phyloP scores from a whole-genome alignment of 257 asterid species.

The Solanum tarijense region DNA sequence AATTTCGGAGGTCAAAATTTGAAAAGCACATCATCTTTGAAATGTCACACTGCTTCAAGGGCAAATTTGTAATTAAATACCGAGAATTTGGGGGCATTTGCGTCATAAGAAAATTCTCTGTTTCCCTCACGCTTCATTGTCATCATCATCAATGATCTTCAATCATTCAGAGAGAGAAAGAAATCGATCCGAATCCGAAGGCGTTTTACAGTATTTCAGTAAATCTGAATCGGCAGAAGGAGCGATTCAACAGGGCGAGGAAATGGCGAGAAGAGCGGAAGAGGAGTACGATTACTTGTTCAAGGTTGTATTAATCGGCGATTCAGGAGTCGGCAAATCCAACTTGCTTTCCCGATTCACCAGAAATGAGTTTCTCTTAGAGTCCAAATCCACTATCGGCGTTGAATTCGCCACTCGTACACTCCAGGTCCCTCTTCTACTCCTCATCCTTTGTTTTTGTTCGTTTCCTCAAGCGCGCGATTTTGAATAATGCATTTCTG shows the following conservation, averaged over 20 bases:
- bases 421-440: conserved; percentile 8
- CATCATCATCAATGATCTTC: conserved; percentile 9
- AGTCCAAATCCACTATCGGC: conserved; percentile 45
- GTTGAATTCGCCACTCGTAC: conserved; percentile 50
- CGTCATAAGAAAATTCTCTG: conserved; percentile 4
- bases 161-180: neutral
- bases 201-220: neutral
- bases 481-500: neutral
- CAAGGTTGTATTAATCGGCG: conserved; percentile 38
- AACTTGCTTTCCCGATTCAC: conserved; percentile 38
- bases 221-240: neutral
- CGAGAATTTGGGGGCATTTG: conserved; percentile 4
- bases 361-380: conserved; percentile 36
- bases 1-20: neutral
- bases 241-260: conserved; percentile 10
- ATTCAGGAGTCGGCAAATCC: conserved; percentile 40
- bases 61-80: neutral
- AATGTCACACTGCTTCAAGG: neutral
- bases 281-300: conserved; percentile 46
- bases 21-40: neutral
- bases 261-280: conserved; percentile 42
- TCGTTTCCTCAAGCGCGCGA: neutral
- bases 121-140: neutral
- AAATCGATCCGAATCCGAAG: neutral
- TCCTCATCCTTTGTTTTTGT: neutral